Percentiles rank a stretch among this genome's conserved stretches.
Evolutionary conservation across 2,329 filamentous ascomycete species (phyloP).

Genomic region (Pseudogymnoascus sp.): DNA sequence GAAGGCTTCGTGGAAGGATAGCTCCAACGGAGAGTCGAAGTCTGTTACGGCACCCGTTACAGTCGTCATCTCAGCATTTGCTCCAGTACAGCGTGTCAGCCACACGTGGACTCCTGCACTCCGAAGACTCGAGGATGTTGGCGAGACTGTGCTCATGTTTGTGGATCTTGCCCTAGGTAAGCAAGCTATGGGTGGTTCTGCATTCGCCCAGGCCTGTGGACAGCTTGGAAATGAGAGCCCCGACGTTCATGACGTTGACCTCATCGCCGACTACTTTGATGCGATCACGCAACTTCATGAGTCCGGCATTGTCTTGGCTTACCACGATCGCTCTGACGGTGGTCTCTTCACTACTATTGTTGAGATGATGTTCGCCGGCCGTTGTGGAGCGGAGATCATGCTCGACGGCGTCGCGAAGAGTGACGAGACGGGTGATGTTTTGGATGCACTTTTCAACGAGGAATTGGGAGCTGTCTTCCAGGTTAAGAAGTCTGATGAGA

Average conservation of each 20-base stretch:
- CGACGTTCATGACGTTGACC: constrained; percentile 72
- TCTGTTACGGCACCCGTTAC: constrained; percentile 91
- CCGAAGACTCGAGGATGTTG: constrained; percentile 73
- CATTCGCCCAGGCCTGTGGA: constrained; percentile 80
- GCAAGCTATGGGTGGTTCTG: constrained; percentile 81
- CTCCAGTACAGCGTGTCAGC: constrained; percentile 69
- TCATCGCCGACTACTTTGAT: constrained; percentile 86
- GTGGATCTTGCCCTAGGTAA: constrained; percentile 80
- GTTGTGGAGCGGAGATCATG: constrained; percentile 78
- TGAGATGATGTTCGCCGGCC: constrained; percentile 98
- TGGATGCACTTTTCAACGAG: constrained; percentile 86
- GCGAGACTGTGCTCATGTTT: constrained; percentile 79
- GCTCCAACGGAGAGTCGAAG: constrained; percentile 55
- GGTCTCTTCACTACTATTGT: constrained; percentile 82
- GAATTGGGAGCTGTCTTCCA: constrained; percentile 96
- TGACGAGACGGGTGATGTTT: constrained; percentile 48
- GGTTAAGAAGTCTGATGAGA: constrained; percentile 75
- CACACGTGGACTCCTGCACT: constrained; percentile 93
- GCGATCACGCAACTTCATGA: constrained; percentile 63
- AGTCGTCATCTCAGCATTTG: constrained; percentile 83
- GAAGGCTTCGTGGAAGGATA: constrained; percentile 92
- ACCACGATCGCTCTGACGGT: constrained; percentile 91
- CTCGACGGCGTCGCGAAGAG: constrained; percentile 63
- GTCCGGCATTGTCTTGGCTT: constrained; percentile 70
- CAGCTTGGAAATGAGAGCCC: constrained; percentile 78